Base-by-base conservation (phyloP, 805 yeast genomes). In the Nakazawaea anatomiae region DNA sequence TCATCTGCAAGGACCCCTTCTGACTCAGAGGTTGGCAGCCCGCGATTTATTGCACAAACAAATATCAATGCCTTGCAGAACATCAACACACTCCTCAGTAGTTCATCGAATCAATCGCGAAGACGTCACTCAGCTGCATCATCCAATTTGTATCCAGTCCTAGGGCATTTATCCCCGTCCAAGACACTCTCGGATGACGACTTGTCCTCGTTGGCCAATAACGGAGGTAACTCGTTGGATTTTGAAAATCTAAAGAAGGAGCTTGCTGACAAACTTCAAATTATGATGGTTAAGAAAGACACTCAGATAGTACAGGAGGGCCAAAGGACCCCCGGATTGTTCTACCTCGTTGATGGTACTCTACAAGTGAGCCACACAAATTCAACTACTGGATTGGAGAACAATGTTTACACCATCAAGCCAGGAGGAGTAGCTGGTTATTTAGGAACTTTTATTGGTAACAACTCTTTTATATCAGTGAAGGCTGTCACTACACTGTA, bases 361-460 rank as follows among this genome's bases (percentile, higher is more conserved):
- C 67, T 92, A 38, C 89, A 86, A 42, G 87, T 89, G 0, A 69
- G 73, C 6, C 76, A 76, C 56, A 28, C 12, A 25, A 76, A 73
- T 44, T 18, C 25, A 18, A 59, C 47, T 49, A 54, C 56, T 27
- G 57, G 59, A 5, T 58, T 57, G 32, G 74, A 72, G 39, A 75
- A 72, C 39, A 64, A 66, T 31, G 57, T 88, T 1, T 84, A 83
- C 57, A 75, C 82, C 0, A 82, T 89, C 1, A 68, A 75, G 12
- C 73, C 84, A 1, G 97, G 97, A 6, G 94, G 94, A 4, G 65
- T 92, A 12, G 95, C 92, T 0, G 98, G 98, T 0, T 92, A 88
- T 61, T 64, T 92, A 44, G 89, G 96, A 4, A 78, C 95, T 0
- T 65, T 91, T 12, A 76, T 90, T 8, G 94, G 96, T 0, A 81